These are phyloP conservation scores for Parasarocladium wereldwijsianum DNA, from an alignment of 2,329 filamentous ascomycete species.

Conservation along the genomic window DNA sequence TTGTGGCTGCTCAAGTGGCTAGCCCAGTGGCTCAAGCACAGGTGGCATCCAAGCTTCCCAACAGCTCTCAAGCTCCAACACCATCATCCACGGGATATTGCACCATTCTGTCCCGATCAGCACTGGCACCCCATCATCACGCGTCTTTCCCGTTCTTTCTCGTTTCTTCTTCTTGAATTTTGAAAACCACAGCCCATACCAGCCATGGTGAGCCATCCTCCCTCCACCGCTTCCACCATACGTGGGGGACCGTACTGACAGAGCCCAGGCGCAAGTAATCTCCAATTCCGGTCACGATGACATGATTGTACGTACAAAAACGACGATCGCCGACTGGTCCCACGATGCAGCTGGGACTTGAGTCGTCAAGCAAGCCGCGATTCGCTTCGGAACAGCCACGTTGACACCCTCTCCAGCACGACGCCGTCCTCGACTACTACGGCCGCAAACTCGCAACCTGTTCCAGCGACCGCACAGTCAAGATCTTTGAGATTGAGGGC, in stretches of 20 bases:
- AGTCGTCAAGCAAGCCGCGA: too few relatives aligned
- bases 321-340: too few relatives aligned
- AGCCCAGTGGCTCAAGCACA: too few relatives aligned
- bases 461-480: slow-evolving; percentile 96
- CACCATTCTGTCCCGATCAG: too few relatives aligned
- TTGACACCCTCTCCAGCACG: slow-evolving; percentile 45
- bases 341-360: too few relatives aligned
- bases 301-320: slow-evolving; percentile 74
- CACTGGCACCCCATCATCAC: neutral
- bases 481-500: slow-evolving; percentile 96
- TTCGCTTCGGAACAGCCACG: too few relatives aligned
- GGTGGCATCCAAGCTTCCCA: too few relatives aligned
- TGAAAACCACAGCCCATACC: neutral
- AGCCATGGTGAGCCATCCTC: slow-evolving; percentile 4
- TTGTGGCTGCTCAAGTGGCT: too few relatives aligned
- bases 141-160: neutral
- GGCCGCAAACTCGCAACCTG: slow-evolving; percentile 91
- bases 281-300: slow-evolving; percentile 64
- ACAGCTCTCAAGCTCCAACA: too few relatives aligned
- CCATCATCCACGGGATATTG: too few relatives aligned
- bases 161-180: neutral
- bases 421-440: slow-evolving; percentile 98
- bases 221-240: too few relatives aligned
- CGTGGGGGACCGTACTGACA: slow-evolving; percentile 13
- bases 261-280: slow-evolving; percentile 26